phyloP scores from a whole-genome alignment of 805 yeast genomes.

The Pichia nanzhaoensis region DNA sequence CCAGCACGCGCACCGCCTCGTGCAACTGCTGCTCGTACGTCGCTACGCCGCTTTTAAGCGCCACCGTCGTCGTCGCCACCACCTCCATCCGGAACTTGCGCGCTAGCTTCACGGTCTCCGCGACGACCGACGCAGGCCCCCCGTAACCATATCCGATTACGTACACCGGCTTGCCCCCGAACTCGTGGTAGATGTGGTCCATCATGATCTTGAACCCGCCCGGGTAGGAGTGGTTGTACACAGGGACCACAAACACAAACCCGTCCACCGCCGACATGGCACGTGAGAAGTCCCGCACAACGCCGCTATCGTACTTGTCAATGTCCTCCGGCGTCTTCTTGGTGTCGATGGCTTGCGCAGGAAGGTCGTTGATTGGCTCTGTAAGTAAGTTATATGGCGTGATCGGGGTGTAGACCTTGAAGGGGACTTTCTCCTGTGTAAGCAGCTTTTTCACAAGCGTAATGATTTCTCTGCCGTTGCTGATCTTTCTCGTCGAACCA shows the following conservation, averaged over 20 bases:
- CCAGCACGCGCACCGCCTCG: background rate
- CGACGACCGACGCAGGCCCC: background rate
- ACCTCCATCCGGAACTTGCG: background rate
- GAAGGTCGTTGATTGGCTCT: background rate
- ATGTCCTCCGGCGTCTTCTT: background rate
- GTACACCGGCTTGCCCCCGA: conserved; percentile 1
- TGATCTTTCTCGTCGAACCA: background rate
- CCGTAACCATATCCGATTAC: background rate
- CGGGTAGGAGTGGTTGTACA: conserved; percentile 1
- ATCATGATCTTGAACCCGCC: conserved; percentile 4
- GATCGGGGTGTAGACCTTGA: background rate
- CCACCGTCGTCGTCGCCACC: no score
- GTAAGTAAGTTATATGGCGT: background rate
- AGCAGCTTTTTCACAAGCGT: background rate
- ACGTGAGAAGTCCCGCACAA: background rate
- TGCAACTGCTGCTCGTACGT: background rate
- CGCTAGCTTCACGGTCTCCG: background rate
- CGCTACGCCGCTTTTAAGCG: no score
- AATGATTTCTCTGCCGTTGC: background rate
- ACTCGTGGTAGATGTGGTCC: conserved; percentile 1
- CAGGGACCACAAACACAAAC: conserved; percentile 1
- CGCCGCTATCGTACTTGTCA: background rate
- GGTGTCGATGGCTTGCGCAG: background rate
- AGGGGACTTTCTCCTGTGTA: background rate
- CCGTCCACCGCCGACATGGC: background rate